Base-by-base conservation (phyloP, 2,329 filamentous ascomycete genomes). In the Xylariales sp. region DNA sequence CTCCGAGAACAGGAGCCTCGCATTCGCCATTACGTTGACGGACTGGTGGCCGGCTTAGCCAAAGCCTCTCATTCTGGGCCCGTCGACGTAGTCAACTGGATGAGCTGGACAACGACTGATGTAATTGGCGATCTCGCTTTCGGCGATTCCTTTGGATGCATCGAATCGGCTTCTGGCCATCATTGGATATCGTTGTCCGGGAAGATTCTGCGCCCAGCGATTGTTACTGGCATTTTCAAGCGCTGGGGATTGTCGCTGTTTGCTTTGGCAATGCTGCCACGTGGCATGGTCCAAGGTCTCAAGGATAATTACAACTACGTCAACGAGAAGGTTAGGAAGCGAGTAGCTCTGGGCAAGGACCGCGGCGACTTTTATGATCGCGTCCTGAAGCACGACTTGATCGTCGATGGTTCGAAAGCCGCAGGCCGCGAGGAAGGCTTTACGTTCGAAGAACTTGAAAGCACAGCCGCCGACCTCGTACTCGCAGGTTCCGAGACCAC, bases 51-150 rank as follows among this genome's bases (percentile, higher is more conserved):
- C 2, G 27, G 31, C 16, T 20, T 49, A 6, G 37, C 20, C 4
- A 31, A 42, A 15, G 22, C 31, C 11, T 16, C 14, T 3, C 19
- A 40, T 10, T n/a, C 38, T 8, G 45, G 43, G 7, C 21, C 42
- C 3, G 38, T 51, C 38, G 42, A 51, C 33, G 15, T 53, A 14
- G 40, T 41, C 3, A 33, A 42, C 45, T 51, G 38, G 50, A 43
- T 48, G 22, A 40, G 40, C 18, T 37, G 42, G 25, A 21, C 46
- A 6, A 44, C 44, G 10, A 40, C 44, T 6, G 48, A 51, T 25
- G 29, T 47, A 5, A 49, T 51, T 19, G 48, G 48, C 3, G 44
- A 49, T 16, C 40, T 51, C 8, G 40, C 46, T 7, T 51, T 51
- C 25, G 46, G 48, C 12, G 39, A 49, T 25, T 20, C 33, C 2